Evolutionary conservation across 352 stramenopile species (phyloP).

Genomic region (Globisporangium rhizosaccharum): DNA sequence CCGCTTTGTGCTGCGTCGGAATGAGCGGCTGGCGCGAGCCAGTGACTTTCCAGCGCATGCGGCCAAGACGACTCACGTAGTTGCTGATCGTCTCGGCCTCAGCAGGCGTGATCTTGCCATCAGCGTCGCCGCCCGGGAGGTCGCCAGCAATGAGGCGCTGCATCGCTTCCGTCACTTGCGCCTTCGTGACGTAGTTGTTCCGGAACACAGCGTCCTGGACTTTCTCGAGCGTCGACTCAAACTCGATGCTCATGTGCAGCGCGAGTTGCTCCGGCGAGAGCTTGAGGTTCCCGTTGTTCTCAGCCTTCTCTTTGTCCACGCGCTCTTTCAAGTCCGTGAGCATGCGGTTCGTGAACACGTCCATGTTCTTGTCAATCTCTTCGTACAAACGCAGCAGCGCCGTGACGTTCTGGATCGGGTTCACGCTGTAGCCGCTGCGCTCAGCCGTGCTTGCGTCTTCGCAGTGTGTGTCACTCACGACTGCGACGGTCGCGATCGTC

Average conservation of each 20-base stretch:
- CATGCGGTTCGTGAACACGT: slow-evolving; percentile 62
- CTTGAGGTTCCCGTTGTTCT: slow-evolving; percentile 39
- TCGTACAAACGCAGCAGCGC: slow-evolving; percentile 71
- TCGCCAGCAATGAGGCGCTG: slow-evolving; percentile 48
- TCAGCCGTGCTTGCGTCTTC: slow-evolving; percentile 18
- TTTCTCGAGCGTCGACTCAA: slow-evolving; percentile 73
- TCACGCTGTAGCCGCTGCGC: slow-evolving; percentile 34
- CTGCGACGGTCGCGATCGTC: neutral
- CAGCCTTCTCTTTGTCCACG: slow-evolving; percentile 39
- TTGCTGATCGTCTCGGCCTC: slow-evolving; percentile 69
- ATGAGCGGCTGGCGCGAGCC: slow-evolving; percentile 72
- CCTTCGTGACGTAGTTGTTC: slow-evolving; percentile 80
- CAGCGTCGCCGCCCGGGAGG: slow-evolving; percentile 36
- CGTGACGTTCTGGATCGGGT: slow-evolving; percentile 67
- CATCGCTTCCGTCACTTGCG: slow-evolving; percentile 71
- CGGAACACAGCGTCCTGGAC: slow-evolving; percentile 81
- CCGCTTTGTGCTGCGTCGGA: slow-evolving; percentile 35
- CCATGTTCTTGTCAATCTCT: slow-evolving; percentile 85
- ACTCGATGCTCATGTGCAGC: slow-evolving; percentile 79
- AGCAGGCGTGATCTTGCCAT: slow-evolving; percentile 50
- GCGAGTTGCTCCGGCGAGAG: slow-evolving; percentile 63
- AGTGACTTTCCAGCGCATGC: slow-evolving; percentile 75
- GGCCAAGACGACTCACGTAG: slow-evolving; percentile 64
- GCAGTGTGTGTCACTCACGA: slow-evolving; percentile 10
- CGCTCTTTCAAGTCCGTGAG: slow-evolving; percentile 55